Percentiles rank a stretch among this genome's conserved stretches.
phyloP scores from a whole-genome alignment of 345 rosid genomes.

The Hibiscus mutabilis region DNA sequence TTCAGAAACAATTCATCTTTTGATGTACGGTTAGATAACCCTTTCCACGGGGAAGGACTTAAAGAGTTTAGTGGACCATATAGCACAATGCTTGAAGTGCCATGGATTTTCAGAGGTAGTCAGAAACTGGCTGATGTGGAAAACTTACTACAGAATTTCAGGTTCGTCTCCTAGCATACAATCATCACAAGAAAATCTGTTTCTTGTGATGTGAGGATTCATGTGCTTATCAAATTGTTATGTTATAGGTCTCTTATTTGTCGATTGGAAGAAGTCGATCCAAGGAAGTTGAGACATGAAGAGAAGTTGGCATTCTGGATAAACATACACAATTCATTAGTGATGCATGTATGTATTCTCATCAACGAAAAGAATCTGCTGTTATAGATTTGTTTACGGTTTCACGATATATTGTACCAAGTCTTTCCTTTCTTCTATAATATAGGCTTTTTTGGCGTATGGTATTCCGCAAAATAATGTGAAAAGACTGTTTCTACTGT shows the following conservation, averaged over 20 bases:
- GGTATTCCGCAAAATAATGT: slow-evolving; percentile 88
- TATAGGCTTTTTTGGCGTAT: slow-evolving; percentile 85
- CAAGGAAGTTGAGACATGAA: slow-evolving; percentile 63
- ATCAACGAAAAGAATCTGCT: background rate
- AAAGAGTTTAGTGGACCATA: slow-evolving; percentile 93
- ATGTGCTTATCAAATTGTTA: slow-evolving; percentile 5
- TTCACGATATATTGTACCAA: background rate
- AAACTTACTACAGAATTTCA: slow-evolving; percentile 72
- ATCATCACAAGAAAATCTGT: background rate
- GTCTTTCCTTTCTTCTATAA: slow-evolving; percentile 3
- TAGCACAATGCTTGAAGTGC: slow-evolving; percentile 79
- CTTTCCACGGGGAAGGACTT: slow-evolving; percentile 80
- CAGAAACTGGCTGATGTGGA: slow-evolving; percentile 74
- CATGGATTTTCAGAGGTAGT: slow-evolving; percentile 68
- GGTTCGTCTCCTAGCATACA: slow-evolving; percentile 34
- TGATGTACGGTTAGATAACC: slow-evolving; percentile 68
- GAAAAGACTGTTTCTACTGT: slow-evolving; percentile 65
- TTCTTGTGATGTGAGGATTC: background rate
- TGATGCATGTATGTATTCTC: slow-evolving; percentile 80
- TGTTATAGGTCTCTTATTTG: slow-evolving; percentile 64
- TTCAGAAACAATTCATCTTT: slow-evolving; percentile 66
- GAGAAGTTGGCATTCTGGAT: slow-evolving; percentile 97
- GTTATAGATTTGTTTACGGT: background rate
- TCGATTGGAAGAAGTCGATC: slow-evolving; percentile 69
- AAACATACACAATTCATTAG: slow-evolving; percentile 84